Percentiles rank a stretch among this genome's conserved stretches.
Conservation (phyloP, 768 basidiomycete species). For the Phlebiopsis gigantea region DNA sequence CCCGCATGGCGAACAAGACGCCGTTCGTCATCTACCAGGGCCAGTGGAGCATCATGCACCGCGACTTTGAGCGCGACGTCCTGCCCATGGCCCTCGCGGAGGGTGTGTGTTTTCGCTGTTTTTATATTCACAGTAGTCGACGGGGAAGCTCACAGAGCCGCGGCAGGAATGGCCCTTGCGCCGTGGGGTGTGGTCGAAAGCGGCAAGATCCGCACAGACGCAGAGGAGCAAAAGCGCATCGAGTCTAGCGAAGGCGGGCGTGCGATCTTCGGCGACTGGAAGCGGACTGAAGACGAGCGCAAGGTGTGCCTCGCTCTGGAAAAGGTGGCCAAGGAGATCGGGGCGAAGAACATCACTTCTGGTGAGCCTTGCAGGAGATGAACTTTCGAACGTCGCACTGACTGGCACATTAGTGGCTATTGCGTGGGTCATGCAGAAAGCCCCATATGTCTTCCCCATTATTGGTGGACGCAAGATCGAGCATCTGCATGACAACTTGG, state of each 20-base stretch:
- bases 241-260: slow-evolving; percentile 34
- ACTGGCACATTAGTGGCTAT: slow-evolving; percentile 36
- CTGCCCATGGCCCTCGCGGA: slow-evolving; percentile 27
- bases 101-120: slow-evolving; percentile 23
- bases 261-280: slow-evolving; percentile 31
- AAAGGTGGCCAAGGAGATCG: slow-evolving; percentile 45
- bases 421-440: slow-evolving; percentile 51
- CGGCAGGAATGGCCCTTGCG: slow-evolving; percentile 33
- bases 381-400: background rate
- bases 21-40: slow-evolving; percentile 42
- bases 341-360: slow-evolving; percentile 41
- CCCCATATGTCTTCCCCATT: slow-evolving; percentile 47
- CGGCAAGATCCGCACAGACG: slow-evolving; percentile 37
- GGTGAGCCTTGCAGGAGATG: slow-evolving; percentile 25
- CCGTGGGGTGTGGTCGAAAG: slow-evolving; percentile 37
- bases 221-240: slow-evolving; percentile 29
- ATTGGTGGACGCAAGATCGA: slow-evolving; percentile 49
- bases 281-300: slow-evolving; percentile 40
- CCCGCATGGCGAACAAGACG: slow-evolving; percentile 30
- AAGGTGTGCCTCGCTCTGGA: slow-evolving; percentile 40
- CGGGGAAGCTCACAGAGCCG: background rate
- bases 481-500: slow-evolving; percentile 44
- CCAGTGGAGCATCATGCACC: slow-evolving; percentile 25
- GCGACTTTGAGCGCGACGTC: slow-evolving; percentile 40
- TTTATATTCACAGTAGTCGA: background rate